Base-by-base conservation (phyloP, 768 basidiomycete species). In the Suillus subluteus region DNA sequence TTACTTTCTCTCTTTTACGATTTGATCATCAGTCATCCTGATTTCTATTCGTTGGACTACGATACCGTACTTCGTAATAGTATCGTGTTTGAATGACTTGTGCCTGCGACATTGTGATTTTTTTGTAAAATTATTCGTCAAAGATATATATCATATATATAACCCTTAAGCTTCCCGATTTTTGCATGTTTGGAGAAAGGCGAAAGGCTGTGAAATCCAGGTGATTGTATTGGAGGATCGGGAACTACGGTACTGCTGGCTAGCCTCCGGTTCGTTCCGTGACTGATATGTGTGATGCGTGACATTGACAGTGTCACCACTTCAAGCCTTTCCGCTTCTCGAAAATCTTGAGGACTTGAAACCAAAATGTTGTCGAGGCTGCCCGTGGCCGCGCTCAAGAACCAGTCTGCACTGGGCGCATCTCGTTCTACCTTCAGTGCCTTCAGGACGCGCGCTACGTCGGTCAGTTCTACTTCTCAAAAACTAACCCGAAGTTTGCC, bases 361-460 rank as follows among this genome's bases (percentile, higher is more conserved):
- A 73, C 77, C 81, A 88, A 87, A 91, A 93, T 93, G 91, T 79
- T 92, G 78, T 88, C 90, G 79, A 92, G 89, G 89, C 86, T 92
- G 82, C 88, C 90, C 77, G 86, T 86, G 80, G 86, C 87, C 80
- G 86, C 86, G 81, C 83, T 91, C 78, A 88, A 83, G 79, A 86
- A 82, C 76, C 84, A 84, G 70, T 80, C 82, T 71, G 80, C 79
- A 69, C 71, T 82, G 67, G 81, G 83, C 66, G 78, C 81, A 66
- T 75, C 84, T 66, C 86, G 83, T 68, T 79, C 84, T 62, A 74
- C 81, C 62, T 76, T 78, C 7, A 71, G 82, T 63, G 73, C 80
- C 50, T 73, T 80, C 70, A 79, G 75, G 62, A 80, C 84, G 68
- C 86, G 86, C 73, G 77, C 81, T 67, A 73, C 81, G 62, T 81